Percentiles rank a stretch among this genome's conserved stretches.
Evolutionary conservation across 129 eudicot species (phyloP).

Genomic region (Escallonia rubra): DNA sequence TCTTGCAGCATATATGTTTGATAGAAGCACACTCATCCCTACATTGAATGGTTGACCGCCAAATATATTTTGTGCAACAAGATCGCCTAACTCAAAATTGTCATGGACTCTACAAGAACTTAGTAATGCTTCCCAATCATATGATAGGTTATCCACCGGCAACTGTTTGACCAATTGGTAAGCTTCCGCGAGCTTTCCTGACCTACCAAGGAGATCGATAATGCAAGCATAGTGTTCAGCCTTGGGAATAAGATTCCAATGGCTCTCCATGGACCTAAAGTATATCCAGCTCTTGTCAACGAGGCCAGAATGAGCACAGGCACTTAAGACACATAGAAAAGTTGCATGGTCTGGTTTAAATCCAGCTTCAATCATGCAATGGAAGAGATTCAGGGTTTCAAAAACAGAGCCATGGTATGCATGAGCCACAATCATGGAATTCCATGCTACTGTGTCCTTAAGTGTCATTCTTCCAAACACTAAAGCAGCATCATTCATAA

Average conservation of each 20-base stretch:
- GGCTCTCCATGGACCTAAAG: conserved; percentile 43
- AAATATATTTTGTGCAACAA: conserved; percentile 35
- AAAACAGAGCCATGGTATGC: conserved; percentile 52
- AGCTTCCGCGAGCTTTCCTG: conserved; percentile 47
- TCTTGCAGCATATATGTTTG: conserved; percentile 60
- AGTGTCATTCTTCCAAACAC: conserved; percentile 29
- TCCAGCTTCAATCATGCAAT: conserved; percentile 43
- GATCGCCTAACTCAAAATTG: conserved; percentile 46
- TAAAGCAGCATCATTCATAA: conserved; percentile 35
- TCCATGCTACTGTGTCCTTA: conserved; percentile 51
- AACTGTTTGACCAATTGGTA: conserved; percentile 48
- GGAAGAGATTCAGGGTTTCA: conserved; percentile 41
- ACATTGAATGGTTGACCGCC: conserved; percentile 16
- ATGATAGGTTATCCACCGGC: conserved; percentile 42
- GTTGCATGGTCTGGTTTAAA: conserved; percentile 47
- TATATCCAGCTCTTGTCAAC: conserved; percentile 43
- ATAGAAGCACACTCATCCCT: conserved; percentile 52
- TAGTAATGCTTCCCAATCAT: conserved; percentile 63
- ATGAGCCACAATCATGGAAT: conserved; percentile 59
- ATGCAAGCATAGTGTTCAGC: conserved; percentile 52
- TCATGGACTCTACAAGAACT: conserved; percentile 62
- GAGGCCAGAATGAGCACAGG: conserved; percentile 66
- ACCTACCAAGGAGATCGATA: conserved; percentile 55
- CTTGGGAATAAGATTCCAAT: conserved; percentile 34
- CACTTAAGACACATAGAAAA: conserved; percentile 52